Conservation (phyloP, 805 yeast genomes). For the Wickerhamiella kurtzmanii region DNA sequence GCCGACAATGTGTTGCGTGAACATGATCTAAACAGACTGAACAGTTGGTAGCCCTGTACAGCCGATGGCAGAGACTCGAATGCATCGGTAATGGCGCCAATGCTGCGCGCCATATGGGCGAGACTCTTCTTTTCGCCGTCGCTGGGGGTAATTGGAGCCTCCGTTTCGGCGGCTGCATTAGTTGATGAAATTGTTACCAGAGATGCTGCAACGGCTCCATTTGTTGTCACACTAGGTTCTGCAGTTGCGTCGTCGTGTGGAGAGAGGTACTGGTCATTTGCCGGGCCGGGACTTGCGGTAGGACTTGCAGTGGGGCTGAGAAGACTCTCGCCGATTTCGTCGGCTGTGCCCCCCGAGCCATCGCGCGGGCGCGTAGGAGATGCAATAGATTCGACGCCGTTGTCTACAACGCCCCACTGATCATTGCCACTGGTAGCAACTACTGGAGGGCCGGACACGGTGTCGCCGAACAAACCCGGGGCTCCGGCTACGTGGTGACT, state of each 20-base stretch:
- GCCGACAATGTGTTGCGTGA: conserved; percentile 51
- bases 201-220: no score
- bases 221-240: no score
- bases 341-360: neutral
- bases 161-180: neutral
- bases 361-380: neutral
- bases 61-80: conserved; percentile 31
- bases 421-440: neutral
- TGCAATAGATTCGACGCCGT: neutral
- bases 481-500: neutral
- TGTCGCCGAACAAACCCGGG: neutral
- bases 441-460: neutral
- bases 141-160: neutral
- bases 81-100: conserved; percentile 10
- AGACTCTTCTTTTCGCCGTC: neutral
- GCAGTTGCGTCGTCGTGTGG: no score
- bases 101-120: neutral
- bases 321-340: neutral
- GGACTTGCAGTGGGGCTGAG: neutral
- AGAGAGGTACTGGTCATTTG: neutral
- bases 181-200: no score
- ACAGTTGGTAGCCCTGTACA: conserved; percentile 39
- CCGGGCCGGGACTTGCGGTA: neutral
- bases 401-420: neutral
- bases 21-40: conserved; percentile 41